phyloP scores from a whole-genome alignment of 768 basidiomycete species.

The Paxillus involutus region DNA sequence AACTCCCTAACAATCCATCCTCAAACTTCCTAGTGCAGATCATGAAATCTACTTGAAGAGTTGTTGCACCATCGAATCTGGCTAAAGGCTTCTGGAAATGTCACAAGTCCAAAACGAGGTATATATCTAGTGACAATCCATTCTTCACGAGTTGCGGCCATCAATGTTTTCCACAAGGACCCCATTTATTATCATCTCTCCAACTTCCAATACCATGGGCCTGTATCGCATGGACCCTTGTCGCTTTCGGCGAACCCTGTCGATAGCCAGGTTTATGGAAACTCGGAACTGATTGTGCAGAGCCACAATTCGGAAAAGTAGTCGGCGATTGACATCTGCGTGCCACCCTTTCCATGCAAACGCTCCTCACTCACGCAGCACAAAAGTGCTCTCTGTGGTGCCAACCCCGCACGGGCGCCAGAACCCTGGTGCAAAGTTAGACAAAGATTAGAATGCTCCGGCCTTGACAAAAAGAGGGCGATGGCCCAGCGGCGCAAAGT shows the following conservation, averaged over 20 bases:
- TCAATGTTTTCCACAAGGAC: not conserved
- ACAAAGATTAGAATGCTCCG: too few relatives aligned
- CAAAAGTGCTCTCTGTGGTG: too few relatives aligned
- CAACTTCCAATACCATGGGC: not conserved
- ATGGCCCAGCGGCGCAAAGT: too few relatives aligned
- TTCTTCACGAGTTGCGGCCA: not conserved
- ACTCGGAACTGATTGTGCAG: not conserved
- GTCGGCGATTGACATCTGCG: constrained; percentile 1
- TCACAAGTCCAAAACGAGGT: not conserved
- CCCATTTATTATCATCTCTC: not conserved
- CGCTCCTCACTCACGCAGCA: too few relatives aligned
- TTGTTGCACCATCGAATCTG: not conserved
- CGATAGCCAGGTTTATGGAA: not conserved
- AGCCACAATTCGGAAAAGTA: not conserved
- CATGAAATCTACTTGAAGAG: not conserved
- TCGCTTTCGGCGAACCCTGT: not conserved
- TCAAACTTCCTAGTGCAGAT: not conserved
- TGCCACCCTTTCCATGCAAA: constrained; percentile 3
- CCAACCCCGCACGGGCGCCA: too few relatives aligned
- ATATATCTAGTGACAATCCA: too few relatives aligned
- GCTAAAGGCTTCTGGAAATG: not conserved
- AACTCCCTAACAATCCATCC: not conserved
- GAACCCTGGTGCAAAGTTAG: too few relatives aligned
- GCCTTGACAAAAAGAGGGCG: too few relatives aligned
- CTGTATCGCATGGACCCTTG: not conserved